Evolutionary conservation across 163 green algal species (phyloP).

Genomic region (Scenedesmus sp.): DNA sequence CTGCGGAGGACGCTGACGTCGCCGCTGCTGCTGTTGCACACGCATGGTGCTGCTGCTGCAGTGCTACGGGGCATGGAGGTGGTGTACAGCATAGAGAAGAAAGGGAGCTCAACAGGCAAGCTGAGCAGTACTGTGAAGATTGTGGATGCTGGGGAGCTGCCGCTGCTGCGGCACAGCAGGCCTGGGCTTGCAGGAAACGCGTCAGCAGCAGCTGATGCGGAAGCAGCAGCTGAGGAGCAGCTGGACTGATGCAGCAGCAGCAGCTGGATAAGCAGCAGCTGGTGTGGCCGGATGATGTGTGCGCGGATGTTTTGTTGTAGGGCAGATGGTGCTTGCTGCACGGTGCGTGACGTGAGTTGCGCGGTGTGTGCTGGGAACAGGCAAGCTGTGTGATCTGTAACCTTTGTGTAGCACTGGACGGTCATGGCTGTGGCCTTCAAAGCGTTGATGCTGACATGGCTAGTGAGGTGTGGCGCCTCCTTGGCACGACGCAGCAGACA

Average conservation of each 20-base stretch:
- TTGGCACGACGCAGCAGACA: no score
- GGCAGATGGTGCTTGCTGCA: not conserved
- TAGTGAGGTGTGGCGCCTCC: no score
- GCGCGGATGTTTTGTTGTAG: not conserved
- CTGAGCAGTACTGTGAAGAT: slow-evolving; percentile 47
- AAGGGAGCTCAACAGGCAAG: slow-evolving; percentile 78
- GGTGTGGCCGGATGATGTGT: not conserved
- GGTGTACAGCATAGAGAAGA: slow-evolving; percentile 83
- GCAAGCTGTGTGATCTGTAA: not conserved
- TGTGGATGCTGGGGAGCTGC: slow-evolving; percentile 37
- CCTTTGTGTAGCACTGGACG: not conserved
- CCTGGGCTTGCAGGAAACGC: not conserved
- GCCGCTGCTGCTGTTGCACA: not conserved
- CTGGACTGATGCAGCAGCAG: not conserved
- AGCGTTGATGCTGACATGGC: not conserved
- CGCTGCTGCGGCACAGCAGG: slow-evolving; percentile 16
- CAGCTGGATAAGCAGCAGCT: not conserved
- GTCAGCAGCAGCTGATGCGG: not conserved
- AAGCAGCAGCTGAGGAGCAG: not conserved
- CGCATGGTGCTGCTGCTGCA: not conserved
- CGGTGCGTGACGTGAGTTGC: not conserved
- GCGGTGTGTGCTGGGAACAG: not conserved
- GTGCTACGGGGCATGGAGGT: slow-evolving; percentile 76
- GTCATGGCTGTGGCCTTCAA: not conserved
- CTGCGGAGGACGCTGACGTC: not conserved